Percentiles rank a stretch among this genome's conserved stretches.
phyloP scores from a whole-genome alignment of 208 protist genomes.

The Entamoeba moshkovskii region DNA sequence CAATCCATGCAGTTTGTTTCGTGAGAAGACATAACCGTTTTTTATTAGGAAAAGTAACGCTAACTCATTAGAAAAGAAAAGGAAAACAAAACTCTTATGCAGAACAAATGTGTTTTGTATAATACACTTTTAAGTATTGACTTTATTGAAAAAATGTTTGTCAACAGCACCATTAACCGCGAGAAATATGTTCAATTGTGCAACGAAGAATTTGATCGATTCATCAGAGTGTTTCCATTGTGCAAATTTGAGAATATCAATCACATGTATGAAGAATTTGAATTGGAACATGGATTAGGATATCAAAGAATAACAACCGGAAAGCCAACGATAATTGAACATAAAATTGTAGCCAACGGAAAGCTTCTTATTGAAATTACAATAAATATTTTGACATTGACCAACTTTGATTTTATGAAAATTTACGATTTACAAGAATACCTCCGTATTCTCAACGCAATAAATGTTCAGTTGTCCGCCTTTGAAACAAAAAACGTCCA shows the following conservation, averaged over 20 bases:
- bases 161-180: not conserved
- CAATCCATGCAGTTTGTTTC: no score
- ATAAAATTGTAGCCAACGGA: not conserved
- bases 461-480: not conserved
- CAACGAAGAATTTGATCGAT: not conserved
- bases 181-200: not conserved
- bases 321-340: not conserved
- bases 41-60: no score
- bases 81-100: no score
- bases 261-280: not conserved
- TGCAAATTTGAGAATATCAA: not conserved
- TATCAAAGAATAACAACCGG: not conserved
- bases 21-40: no score
- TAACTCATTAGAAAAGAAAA: no score
- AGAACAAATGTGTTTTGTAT: not conserved
- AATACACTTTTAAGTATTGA: not conserved
- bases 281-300: not conserved
- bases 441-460: not conserved
- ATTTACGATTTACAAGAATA: not conserved
- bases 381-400: not conserved
- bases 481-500: not conserved
- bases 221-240: not conserved
- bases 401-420: not conserved
- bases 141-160: not conserved
- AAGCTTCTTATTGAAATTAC: not conserved